Evolutionary conservation across 169 alveolate genomes (phyloP).

Genomic region (Eimeria sp.): DNA sequence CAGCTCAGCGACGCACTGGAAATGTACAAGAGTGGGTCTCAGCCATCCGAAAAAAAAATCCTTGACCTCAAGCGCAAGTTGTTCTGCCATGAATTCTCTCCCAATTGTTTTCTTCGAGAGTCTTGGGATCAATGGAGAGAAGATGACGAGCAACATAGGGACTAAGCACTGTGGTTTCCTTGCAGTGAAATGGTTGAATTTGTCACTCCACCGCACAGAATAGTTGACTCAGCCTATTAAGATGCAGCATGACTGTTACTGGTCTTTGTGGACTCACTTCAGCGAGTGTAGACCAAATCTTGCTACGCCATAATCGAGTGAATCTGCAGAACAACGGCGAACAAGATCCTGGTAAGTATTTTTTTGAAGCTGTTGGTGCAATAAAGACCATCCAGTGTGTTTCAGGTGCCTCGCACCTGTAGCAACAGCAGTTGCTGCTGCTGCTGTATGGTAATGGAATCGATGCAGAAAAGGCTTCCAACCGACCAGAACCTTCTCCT

Average conservation of each 20-base stretch:
- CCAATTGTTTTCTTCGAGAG: background rate
- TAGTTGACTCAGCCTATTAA: background rate
- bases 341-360: background rate
- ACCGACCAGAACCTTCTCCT: no score
- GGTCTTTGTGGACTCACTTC: background rate
- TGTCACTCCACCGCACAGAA: background rate
- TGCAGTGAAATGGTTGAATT: background rate
- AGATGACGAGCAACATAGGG: background rate
- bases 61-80: conserved; percentile 5
- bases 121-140: background rate
- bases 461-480: no score
- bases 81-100: background rate
- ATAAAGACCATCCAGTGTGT: background rate
- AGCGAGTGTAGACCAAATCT: background rate
- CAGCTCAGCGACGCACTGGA: conserved; percentile 4
- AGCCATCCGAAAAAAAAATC: background rate
- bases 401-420: background rate
- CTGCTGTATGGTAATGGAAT: no score
- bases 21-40: background rate
- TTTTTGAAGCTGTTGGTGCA: background rate
- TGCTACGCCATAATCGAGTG: background rate
- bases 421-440: no score
- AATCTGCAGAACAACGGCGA: background rate
- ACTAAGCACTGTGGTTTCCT: background rate
- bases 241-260: background rate